These are phyloP conservation scores for Tuber aestivum DNA, from an alignment of 495 filamentous ascomycete species.

Conservation along the genomic window DNA sequence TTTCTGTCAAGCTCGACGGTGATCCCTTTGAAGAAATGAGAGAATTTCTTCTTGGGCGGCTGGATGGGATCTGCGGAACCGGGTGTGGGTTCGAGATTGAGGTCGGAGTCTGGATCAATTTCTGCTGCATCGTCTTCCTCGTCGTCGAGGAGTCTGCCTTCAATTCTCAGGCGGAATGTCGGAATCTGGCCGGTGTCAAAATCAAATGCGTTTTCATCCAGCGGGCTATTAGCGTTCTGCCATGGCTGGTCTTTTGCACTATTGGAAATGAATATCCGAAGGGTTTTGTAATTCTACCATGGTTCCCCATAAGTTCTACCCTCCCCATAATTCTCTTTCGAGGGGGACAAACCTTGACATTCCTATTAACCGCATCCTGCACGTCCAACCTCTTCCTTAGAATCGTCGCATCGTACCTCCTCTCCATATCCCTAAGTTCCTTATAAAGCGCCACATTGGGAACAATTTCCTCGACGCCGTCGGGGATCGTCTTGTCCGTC, in stretches of 20 bases:
- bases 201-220: conserved; percentile 66
- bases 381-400: conserved; percentile 89
- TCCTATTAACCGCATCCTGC: conserved; percentile 71
- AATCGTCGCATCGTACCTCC: conserved; percentile 86
- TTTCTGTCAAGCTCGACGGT: conserved; percentile 76
- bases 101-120: conserved; percentile 54
- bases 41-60: conserved; percentile 59
- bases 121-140: conserved; percentile 57
- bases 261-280: conserved; percentile 94
- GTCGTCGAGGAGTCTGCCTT: conserved; percentile 80
- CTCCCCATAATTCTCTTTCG: conserved; percentile 4
- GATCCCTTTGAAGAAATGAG: conserved; percentile 92
- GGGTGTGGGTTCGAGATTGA: conserved; percentile 42
- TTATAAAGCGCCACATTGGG: conserved; percentile 78
- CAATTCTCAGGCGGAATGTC: conserved; percentile 84
- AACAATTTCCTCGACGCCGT: conserved; percentile 78
- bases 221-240: conserved; percentile 57
- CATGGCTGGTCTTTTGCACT: conserved; percentile 91
- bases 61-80: conserved; percentile 37
- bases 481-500: conserved; percentile 89
- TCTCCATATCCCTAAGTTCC: conserved; percentile 76
- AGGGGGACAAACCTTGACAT: conserved; percentile 55
- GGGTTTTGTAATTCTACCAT: conserved; percentile 62
- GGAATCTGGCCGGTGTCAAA: conserved; percentile 63
- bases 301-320: not conserved